Percentiles rank a stretch among this genome's conserved stretches.
phyloP scores from a whole-genome alignment of 768 basidiomycete species.

The Galerina sulciceps region DNA sequence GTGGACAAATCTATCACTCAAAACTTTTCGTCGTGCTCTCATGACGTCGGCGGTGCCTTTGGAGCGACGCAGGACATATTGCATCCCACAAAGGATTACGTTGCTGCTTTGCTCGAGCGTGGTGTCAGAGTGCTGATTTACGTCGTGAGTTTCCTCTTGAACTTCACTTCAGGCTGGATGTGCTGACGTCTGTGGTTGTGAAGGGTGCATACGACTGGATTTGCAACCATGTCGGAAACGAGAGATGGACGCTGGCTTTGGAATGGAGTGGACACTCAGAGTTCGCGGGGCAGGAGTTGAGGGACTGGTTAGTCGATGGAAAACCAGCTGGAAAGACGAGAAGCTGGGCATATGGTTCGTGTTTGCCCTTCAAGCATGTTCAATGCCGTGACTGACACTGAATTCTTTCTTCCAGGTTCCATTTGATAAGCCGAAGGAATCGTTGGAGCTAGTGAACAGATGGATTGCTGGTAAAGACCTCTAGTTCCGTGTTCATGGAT shows the following conservation, averaged over 20 bases:
- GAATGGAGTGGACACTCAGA: slow-evolving; percentile 69
- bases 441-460: slow-evolving; percentile 50
- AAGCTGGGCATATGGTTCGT: slow-evolving; percentile 72
- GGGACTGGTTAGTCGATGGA: slow-evolving; percentile 64
- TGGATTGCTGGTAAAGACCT: slow-evolving; percentile 37
- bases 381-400: not conserved
- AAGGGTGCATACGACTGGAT: slow-evolving; percentile 72
- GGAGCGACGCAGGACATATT: slow-evolving; percentile 41
- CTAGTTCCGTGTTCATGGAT: not conserved
- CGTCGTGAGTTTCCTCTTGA: slow-evolving; percentile 30
- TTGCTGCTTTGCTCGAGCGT: slow-evolving; percentile 72
- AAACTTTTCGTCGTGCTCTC: slow-evolving; percentile 38
- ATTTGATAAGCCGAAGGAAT: slow-evolving; percentile 63
- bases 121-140: slow-evolving; percentile 73
- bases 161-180: no score
- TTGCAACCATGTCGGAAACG: slow-evolving; percentile 79
- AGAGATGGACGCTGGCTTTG: slow-evolving; percentile 68
- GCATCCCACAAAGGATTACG: slow-evolving; percentile 56
- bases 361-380: no score
- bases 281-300: slow-evolving; percentile 44
- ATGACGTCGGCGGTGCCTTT: slow-evolving; percentile 55
- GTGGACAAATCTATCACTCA: slow-evolving; percentile 51
- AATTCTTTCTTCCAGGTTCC: slow-evolving; percentile 45
- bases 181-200: not conserved
- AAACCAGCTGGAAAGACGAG: slow-evolving; percentile 41